Base-by-base conservation (phyloP, 768 basidiomycete species). In the Termitomyces titanicus region DNA sequence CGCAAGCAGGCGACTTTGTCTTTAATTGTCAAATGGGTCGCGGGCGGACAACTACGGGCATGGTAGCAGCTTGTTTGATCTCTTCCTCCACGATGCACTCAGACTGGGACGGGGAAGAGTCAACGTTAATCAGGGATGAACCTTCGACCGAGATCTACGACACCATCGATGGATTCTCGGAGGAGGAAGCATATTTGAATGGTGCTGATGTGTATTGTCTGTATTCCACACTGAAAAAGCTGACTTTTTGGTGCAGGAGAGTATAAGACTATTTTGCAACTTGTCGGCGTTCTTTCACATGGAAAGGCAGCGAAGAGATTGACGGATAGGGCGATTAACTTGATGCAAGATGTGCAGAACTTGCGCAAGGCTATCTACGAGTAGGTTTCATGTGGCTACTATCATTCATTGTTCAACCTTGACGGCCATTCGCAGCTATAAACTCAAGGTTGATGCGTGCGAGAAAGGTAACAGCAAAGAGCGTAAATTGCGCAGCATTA, bases 11-110 rank as follows among this genome's bases (percentile, higher is more conserved):
- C 4, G 92, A 92, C 61, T 89, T 94, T 62, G 74, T 93, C 44
- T 98, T 97, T 76, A 98, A 98, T 63, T 99, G 97, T 70, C 97
- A 98, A 70, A 96, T 98, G 94, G 92, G 92, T 22, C 76, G 89
- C 53, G 89, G 86, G 15, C 79, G 89, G 37, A 99, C 97, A 6
- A 99, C 97, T 0, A 98, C 94, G 0, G 97, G 97, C 5, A 98
- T 98, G 94, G 83, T 94, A 54, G 85, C 87, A 24, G 92, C 92
- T 0, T 91, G 87, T 53, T 74, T 98, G 24, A 90, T 97, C 50
- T 88, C 93, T 11, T 90, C 84, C 2, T 90, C 84, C 2, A 82
- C 82, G 9, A 74, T 81, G 71, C 75, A 78, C 47, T 49, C 48
- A 9, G 48, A 49, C 24, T 88, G 88, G 84, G 67, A 73, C 39